Conservation (phyloP, 805 yeast genomes). For the Ogataea sp. region DNA sequence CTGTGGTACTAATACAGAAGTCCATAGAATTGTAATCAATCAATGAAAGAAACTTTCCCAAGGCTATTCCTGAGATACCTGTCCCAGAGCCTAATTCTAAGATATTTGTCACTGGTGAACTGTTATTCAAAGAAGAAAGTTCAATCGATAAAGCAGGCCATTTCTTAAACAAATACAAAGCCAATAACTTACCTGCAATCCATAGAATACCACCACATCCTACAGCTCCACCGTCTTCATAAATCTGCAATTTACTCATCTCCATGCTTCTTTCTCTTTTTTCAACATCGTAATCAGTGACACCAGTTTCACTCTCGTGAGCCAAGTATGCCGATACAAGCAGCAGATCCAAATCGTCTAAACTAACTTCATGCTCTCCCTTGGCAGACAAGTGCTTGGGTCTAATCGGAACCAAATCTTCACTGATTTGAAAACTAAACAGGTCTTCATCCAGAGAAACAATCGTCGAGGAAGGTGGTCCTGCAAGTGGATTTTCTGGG, state of each 20-base stretch:
- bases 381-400: constrained; percentile 10
- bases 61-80: constrained; percentile 40
- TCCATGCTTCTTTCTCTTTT: not conserved
- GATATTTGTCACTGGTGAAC: constrained; percentile 18
- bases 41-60: constrained; percentile 22
- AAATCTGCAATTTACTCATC: constrained; percentile 26
- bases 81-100: constrained; percentile 54
- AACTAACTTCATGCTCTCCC: constrained; percentile 4
- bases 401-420: constrained; percentile 26
- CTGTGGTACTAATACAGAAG: constrained; percentile 37
- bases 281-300: constrained; percentile 13
- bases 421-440: constrained; percentile 3
- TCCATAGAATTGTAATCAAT: constrained; percentile 6
- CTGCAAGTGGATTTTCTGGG: too few species aligned
- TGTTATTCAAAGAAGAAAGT: constrained; percentile 11
- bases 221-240: constrained; percentile 48
- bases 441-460: not conserved
- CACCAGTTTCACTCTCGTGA: constrained; percentile 11
- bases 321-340: constrained; percentile 24
- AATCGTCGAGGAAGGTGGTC: too few species aligned
- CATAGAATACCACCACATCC: constrained; percentile 63
- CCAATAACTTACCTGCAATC: constrained; percentile 51
- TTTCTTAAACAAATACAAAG: constrained; percentile 33
- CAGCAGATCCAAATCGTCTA: constrained; percentile 16
- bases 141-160: constrained; percentile 4